A percentile compares a stretch with the other conserved stretches of the same genome.
These are phyloP conservation scores for Talaromyces adpressus DNA, from an alignment of 495 filamentous ascomycete species.

Conservation along the genomic window DNA sequence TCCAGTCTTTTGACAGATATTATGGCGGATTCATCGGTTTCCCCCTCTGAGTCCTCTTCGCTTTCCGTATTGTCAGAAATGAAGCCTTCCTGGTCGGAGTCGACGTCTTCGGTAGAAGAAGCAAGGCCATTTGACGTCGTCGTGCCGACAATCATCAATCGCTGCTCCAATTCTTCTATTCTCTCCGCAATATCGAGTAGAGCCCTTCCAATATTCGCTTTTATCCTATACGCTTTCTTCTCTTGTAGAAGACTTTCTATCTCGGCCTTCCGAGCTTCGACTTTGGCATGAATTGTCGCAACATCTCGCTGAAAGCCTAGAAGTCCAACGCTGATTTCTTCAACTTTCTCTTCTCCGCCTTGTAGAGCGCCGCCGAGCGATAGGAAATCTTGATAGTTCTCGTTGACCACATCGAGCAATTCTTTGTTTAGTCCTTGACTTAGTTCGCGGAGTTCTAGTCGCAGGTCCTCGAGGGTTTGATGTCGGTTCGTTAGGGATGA, in stretches of 20 bases:
- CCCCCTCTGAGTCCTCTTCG: slow-evolving; percentile 40
- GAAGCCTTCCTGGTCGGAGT: slow-evolving; percentile 32
- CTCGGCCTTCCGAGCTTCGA: slow-evolving; percentile 46
- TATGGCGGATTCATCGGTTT: slow-evolving; percentile 24
- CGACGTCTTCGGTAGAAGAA: slow-evolving; percentile 17
- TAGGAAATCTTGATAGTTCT: slow-evolving; percentile 87
- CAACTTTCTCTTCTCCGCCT: slow-evolving; percentile 85
- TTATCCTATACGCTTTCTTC: slow-evolving; percentile 41
- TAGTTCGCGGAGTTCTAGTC: slow-evolving; percentile 72
- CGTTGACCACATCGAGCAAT: slow-evolving; percentile 86
- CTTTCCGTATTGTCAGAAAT: slow-evolving; percentile 49
- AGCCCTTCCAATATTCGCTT: slow-evolving; percentile 53
- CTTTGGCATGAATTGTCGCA: slow-evolving; percentile 45
- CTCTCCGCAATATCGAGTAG: slow-evolving; percentile 66
- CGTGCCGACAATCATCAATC: slow-evolving; percentile 47
- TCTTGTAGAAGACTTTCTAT: slow-evolving; percentile 47
- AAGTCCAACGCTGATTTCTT: slow-evolving; percentile 83
- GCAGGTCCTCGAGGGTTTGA: slow-evolving; percentile 92
- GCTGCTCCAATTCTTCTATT: slow-evolving; percentile 66
- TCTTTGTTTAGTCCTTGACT: slow-evolving; percentile 71
- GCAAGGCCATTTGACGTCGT: background rate
- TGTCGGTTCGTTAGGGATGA: slow-evolving; percentile 77
- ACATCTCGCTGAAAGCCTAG: slow-evolving; percentile 79
- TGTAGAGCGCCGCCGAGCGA: slow-evolving; percentile 71
- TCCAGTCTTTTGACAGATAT: slow-evolving; percentile 47